Evolutionary conservation across 2,329 filamentous ascomycete genomes (phyloP), one percentile per base, ranked within the genome.

Genomic region (Tolypocladium ovalisporum): DNA sequence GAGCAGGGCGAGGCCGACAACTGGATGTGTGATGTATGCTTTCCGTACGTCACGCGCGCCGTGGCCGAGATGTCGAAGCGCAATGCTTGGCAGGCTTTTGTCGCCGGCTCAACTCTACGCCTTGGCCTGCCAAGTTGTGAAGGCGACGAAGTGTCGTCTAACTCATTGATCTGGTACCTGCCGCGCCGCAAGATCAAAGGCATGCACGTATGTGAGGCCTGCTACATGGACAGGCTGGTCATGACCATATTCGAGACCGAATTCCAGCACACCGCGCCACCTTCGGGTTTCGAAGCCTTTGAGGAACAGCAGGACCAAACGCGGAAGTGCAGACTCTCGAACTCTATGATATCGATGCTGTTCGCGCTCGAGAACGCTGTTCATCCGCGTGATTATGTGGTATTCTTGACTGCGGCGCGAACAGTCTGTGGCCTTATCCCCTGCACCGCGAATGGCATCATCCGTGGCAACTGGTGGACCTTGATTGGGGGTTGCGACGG

Each of bases 391-490:
- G 60, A 73, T 49, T 67, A 66, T 24, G 57, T 58, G 3, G 60
- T 66, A 0, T 69, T 74, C n/a, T 49, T 5, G 27, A 49, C 7
- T 2, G 44, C 27, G 27, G 44, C 44, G 9, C 68, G 0, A 59
- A 63, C 56, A 0, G 62, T 72, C 6, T 57, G 58, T 6, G 53
- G 56, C 0, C 60, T 67, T 1, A 60, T 67, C 0, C 64, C 64
- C 0, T 74, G 71, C 35, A 67, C 66, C 0, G 57, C 57, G 0
- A 54, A 67, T 1, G 70, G 68, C 0, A 66, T 72, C 29, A 49
- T 63, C 0, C 58, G 67, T 1, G 69, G 70, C 1, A 70, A 66
- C 1, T 73, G 70, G 69, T 74, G 70, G 65, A 72, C 70, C 0
- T 40, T 72, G 1, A 19, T 56, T 0, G 65, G 66, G 1, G 64